Conservation (phyloP, 2,329 filamentous ascomycete species). For the Pseudocercospora macadamiae region DNA sequence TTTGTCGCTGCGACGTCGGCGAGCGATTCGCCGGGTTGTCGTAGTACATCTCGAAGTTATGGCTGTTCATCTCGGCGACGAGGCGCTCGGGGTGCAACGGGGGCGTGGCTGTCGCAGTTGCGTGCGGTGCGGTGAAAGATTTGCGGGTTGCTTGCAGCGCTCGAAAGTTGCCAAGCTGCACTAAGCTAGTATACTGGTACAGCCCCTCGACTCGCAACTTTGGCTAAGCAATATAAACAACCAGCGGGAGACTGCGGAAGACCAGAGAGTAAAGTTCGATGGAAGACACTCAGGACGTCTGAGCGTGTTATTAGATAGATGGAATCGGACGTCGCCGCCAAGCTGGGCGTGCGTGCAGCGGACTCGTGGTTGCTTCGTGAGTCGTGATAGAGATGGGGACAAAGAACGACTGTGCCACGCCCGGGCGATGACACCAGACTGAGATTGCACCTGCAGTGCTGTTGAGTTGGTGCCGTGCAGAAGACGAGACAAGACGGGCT, state of each 20-base stretch:
- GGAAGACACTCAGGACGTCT: too few species aligned
- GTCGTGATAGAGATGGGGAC: slow-evolving; percentile 9
- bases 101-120: slow-evolving; percentile 3
- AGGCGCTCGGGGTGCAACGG: slow-evolving; percentile 15
- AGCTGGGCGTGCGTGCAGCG: neutral
- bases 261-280: neutral
- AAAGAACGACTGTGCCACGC: slow-evolving; percentile 21
- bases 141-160: neutral
- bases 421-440: neutral
- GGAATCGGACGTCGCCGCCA: neutral
- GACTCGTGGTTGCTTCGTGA: slow-evolving; percentile 12
- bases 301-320: neutral
- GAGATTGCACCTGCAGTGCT: neutral
- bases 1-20: slow-evolving; percentile 71
- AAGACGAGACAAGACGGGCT: too few species aligned
- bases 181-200: neutral
- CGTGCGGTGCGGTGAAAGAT: slow-evolving; percentile 3
- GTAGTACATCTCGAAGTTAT: slow-evolving; percentile 67
- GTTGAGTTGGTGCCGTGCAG: neutral
- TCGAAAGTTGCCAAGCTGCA: neutral
- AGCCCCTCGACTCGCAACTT: too few species aligned
- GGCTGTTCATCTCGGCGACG: slow-evolving; percentile 35
- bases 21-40: slow-evolving; percentile 69
- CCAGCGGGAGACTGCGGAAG: neutral
- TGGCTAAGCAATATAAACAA: too few species aligned